Base-by-base conservation (phyloP, 1,284 basidiomycete genomes). In the Ustilago esculenta region DNA sequence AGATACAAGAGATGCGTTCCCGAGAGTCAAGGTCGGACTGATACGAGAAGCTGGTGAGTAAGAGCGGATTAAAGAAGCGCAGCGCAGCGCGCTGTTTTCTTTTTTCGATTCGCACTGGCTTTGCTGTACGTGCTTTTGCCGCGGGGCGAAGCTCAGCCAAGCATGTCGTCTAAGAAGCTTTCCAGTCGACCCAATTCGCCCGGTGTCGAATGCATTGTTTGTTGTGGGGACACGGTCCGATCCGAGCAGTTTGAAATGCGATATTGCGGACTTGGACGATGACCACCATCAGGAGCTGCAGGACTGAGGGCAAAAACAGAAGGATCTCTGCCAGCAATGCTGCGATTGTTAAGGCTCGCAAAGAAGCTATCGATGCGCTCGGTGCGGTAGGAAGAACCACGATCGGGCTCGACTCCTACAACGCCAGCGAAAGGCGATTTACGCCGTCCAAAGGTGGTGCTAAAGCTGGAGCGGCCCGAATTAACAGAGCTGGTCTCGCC, bases 281-380 rank as follows among this genome's bases (percentile, higher is more conserved):
- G 32, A 2, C 32, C 46, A 33, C 40, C 44, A 14, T 32, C 41
- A 6, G 36, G 30, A 1, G 42, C 42, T 1, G 21, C 12, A 0
- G 56, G 37, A 27, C 54, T 55, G 39, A 65, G 49, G 11, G 49
- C 29, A 33, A 69, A 67, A 25, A 61, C 57, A 21, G 57, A 49
- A 3, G 44, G 53, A 43, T 67, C 57, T 12, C 40, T 42, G 4
- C 54, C 50, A 2, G 9, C 20, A 7, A 63, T 20, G 14, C 51
- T 55, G 21, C 66, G 59, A 29, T 69, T 55, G 32, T 71, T 71
- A 27, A 72, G 39, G 35, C 63, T 67, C 5, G 54, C 55, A 11
- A 72, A 45, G 23, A 72, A 72, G 52, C 59, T 67, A 18, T 72
- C 69, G 55, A 72, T 72, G 10, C 58, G 34, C 15, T 66, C 61